Conservation (phyloP, 805 yeast genomes). For the Crinitomyces ghanaensis region DNA sequence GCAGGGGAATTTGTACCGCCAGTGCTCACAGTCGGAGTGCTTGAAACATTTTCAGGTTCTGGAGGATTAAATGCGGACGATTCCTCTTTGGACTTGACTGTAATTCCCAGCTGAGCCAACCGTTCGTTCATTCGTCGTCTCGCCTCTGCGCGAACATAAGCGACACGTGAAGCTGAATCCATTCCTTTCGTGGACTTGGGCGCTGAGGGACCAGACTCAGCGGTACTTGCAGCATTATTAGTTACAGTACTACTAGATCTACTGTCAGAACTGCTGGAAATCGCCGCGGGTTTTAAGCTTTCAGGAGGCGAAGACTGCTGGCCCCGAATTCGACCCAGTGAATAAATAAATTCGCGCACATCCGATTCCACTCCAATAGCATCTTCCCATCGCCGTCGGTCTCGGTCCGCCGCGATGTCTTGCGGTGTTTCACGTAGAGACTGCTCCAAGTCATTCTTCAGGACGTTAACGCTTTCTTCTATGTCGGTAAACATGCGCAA, state of each 20-base stretch:
- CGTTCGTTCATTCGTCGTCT: slow-evolving; percentile 74
- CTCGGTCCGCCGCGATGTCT: slow-evolving; percentile 29
- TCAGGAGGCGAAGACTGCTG: slow-evolving; percentile 1
- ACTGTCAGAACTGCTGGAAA: slow-evolving; percentile 4
- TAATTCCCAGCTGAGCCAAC: slow-evolving; percentile 67
- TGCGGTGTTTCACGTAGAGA: slow-evolving; percentile 30
- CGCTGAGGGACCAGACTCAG: not conserved
- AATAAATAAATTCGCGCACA: slow-evolving; percentile 50
- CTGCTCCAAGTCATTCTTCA: slow-evolving; percentile 40
- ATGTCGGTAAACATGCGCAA: slow-evolving; percentile 58
- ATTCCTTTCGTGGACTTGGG: slow-evolving; percentile 13
- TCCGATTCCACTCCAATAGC: slow-evolving; percentile 68
- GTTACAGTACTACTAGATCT: slow-evolving; percentile 4
- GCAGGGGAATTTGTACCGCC: slow-evolving; percentile 6
- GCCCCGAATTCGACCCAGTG: slow-evolving; percentile 25
- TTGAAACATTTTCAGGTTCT: slow-evolving; percentile 2
- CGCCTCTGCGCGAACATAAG: slow-evolving; percentile 74
- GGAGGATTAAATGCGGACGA: slow-evolving; percentile 16
- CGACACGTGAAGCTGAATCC: slow-evolving; percentile 58
- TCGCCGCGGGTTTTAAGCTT: slow-evolving; percentile 2
- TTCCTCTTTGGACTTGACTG: slow-evolving; percentile 18
- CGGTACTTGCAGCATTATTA: slow-evolving; percentile 31
- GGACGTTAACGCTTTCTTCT: slow-evolving; percentile 53
- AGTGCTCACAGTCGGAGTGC: slow-evolving; percentile 7
- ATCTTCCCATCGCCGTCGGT: slow-evolving; percentile 64